phyloP scores from a whole-genome alignment of 768 basidiomycete genomes.

The Neoboletus magnificus region DNA sequence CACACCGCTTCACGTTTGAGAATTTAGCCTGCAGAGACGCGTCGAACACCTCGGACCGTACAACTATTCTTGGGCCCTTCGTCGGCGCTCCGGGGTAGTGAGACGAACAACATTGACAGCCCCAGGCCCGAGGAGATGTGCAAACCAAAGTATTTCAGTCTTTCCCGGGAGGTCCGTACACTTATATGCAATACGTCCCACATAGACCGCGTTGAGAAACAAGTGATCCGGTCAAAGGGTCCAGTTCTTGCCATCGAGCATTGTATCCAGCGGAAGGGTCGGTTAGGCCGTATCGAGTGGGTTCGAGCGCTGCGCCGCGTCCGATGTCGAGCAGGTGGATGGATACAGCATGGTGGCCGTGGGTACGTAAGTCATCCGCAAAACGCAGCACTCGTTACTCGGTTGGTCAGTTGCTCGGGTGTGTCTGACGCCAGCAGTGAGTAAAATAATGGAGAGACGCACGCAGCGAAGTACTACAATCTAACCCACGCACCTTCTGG shows the following conservation, averaged over 20 bases:
- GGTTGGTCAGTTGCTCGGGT: slow-evolving; percentile 59
- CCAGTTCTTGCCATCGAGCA: slow-evolving; percentile 74
- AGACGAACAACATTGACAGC: slow-evolving; percentile 30
- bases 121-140: slow-evolving; percentile 69
- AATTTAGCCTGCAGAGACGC: slow-evolving; percentile 85
- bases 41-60: slow-evolving; percentile 78
- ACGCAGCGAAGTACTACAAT: slow-evolving; percentile 53
- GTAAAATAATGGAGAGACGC: neutral
- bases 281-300: slow-evolving; percentile 69
- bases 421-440: slow-evolving; percentile 46
- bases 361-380: slow-evolving; percentile 80
- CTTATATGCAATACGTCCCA: slow-evolving; percentile 86
- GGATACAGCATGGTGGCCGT: slow-evolving; percentile 79
- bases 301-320: slow-evolving; percentile 71
- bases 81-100: slow-evolving; percentile 38
- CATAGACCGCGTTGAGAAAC: slow-evolving; percentile 75
- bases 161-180: slow-evolving; percentile 88
- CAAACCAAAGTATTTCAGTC: slow-evolving; percentile 87
- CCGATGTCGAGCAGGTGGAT: slow-evolving; percentile 90
- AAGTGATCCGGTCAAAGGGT: slow-evolving; percentile 65
- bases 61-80: slow-evolving; percentile 64
- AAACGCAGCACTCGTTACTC: slow-evolving; percentile 81
- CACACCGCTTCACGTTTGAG: slow-evolving; percentile 84
- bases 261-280: slow-evolving; percentile 56
- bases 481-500: slow-evolving; percentile 61